phyloP scores from a whole-genome alignment of 306 rosid genomes.

The Vigna hirtella region DNA sequence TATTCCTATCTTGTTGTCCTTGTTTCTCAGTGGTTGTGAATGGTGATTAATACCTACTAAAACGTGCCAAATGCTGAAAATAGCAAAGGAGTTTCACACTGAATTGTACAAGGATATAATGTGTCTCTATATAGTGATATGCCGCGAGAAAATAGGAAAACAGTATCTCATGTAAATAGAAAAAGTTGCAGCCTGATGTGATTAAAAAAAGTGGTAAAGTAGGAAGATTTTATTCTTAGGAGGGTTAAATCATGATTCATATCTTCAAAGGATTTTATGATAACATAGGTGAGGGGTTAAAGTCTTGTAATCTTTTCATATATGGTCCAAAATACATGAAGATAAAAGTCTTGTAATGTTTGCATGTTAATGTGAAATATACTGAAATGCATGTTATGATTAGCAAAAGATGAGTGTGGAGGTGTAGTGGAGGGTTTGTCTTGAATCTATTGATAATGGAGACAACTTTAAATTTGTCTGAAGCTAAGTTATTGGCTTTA shows the following conservation, averaged over 20 bases:
- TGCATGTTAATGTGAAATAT: conserved; percentile 41
- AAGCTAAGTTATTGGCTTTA: conserved; percentile 57
- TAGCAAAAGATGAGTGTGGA: conserved; percentile 21
- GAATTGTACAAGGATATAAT: background rate
- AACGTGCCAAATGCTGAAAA: background rate
- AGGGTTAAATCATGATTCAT: conserved; percentile 8
- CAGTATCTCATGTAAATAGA: background rate
- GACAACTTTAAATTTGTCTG: conserved; percentile 48
- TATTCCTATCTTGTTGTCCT: background rate
- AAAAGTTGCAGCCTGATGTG: background rate
- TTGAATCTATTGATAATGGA: conserved; percentile 49
- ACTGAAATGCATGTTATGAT: conserved; percentile 35
- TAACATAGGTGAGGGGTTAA: background rate
- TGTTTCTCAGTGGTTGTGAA: background rate
- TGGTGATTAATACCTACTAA: background rate
- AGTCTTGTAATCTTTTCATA: background rate
- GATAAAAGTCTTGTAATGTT: too few relatives aligned
- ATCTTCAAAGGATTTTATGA: background rate
- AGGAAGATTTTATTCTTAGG: background rate
- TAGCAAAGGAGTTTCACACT: background rate
- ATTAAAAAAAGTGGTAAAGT: conserved; percentile 2
- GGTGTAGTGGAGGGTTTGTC: conserved; percentile 11
- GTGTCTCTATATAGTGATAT: background rate
- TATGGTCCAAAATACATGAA: background rate
- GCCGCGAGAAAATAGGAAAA: conserved; percentile 13